Conservation (phyloP, 495 filamentous ascomycete genomes). For the Lasiosphaeria ovina region DNA sequence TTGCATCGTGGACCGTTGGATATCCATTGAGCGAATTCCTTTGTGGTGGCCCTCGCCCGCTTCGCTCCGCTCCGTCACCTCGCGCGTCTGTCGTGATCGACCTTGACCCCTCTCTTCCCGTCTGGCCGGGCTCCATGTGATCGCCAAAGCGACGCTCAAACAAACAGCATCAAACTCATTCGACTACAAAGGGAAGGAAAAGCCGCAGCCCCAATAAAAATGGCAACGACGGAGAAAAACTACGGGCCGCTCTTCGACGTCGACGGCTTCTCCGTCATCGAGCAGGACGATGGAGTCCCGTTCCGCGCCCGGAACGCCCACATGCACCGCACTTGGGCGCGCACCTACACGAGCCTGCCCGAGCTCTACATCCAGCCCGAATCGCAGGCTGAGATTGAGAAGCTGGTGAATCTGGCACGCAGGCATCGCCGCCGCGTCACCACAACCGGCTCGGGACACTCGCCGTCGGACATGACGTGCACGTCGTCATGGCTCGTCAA, state of each 20-base stretch:
- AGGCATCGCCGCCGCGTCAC: constrained; percentile 76
- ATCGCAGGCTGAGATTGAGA: constrained; percentile 74
- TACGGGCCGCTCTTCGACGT: constrained; percentile 17
- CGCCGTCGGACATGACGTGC: constrained; percentile 88
- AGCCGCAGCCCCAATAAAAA: background rate
- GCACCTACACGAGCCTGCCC: constrained; percentile 80
- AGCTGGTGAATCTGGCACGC: constrained; percentile 77
- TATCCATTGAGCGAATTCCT: too few relatives aligned
- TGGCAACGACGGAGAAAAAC: constrained; percentile 14
- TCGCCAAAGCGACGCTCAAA: too few relatives aligned
- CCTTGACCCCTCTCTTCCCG: too few relatives aligned
- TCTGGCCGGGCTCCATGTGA: too few relatives aligned
- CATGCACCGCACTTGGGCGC: constrained; percentile 93
- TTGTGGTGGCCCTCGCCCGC: too few relatives aligned
- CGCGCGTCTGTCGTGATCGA: too few relatives aligned
- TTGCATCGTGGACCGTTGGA: too few relatives aligned
- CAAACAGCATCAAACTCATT: too few relatives aligned
- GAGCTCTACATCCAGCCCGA: constrained; percentile 87
- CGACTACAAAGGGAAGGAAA: too few relatives aligned
- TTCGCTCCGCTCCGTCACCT: too few relatives aligned
- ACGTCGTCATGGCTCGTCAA: constrained; percentile 95
- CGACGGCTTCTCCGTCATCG: constrained; percentile 23
- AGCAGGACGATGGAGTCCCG: constrained; percentile 48
- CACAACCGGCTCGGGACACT: constrained; percentile 83
- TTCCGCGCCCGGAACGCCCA: constrained; percentile 73